These are phyloP conservation scores for Microglena sp. DNA, from an alignment of 139 green algal species.

Conservation along the genomic window DNA sequence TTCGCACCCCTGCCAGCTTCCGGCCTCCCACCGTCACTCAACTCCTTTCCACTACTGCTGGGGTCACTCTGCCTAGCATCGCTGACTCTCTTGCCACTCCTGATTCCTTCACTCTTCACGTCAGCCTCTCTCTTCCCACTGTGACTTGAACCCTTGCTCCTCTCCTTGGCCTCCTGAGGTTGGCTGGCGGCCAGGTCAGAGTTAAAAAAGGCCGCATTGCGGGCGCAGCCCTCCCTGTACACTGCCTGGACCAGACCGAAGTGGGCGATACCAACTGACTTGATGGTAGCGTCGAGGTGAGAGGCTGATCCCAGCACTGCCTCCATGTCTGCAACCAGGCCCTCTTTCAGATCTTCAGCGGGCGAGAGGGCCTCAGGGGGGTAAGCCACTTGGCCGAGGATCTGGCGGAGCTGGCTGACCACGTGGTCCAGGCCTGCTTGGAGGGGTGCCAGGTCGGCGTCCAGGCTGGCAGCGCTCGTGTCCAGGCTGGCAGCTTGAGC, in stretches of 20 bases:
- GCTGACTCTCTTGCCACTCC: not conserved
- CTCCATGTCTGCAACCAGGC: no score
- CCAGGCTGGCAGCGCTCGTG: no score
- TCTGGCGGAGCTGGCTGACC: no score
- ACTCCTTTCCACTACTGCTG: not conserved
- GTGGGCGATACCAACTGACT: conserved; percentile 38
- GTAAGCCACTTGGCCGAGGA: no score
- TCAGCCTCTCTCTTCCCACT: not conserved
- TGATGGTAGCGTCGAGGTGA: conserved; percentile 38
- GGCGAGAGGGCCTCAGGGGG: no score
- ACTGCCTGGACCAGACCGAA: conserved; percentile 27
- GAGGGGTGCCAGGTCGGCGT: no score
- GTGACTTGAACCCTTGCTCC: no score
- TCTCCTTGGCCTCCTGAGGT: no score
- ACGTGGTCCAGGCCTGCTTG: no score
- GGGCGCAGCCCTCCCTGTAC: not conserved
- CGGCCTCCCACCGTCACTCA: not conserved
- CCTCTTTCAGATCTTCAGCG: no score
- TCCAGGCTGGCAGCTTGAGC: no score
- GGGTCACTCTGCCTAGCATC: not conserved
- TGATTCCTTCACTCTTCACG: not conserved
- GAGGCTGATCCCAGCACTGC: no score
- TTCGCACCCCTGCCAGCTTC: not conserved
- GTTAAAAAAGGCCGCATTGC: not conserved
- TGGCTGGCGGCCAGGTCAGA: not conserved